Base-by-base conservation (phyloP, 768 basidiomycete genomes). In the Glaciozyma martinii region DNA sequence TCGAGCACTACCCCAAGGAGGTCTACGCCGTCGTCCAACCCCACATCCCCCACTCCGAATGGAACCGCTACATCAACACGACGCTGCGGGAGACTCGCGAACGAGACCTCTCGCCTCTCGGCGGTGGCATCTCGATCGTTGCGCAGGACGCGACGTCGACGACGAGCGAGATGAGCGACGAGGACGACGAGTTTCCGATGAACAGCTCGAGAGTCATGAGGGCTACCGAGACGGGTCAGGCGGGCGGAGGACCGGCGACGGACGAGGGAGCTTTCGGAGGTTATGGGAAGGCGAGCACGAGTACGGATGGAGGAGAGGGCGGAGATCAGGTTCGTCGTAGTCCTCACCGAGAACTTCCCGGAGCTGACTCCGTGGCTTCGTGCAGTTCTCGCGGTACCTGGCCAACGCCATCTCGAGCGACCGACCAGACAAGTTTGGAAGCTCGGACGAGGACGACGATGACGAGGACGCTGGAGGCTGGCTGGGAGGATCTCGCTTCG, bases 31-130 rank as follows among this genome's bases (percentile, higher is more conserved):
- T 80, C 62, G 82, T 95, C 65, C 80, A 82, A 53, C 79, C 80
- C 56, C 85, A 83, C 66, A 86, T 87, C 37, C 88, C 89, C 5
- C 84, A 86, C 56, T 80, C 83, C 3, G 84, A 85, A 54, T 99
- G 95, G 95, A 86, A 90, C 62, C 83, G 86, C 44, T 99, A 91
- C 70, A 90, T 97, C 47, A 84, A 82, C 3, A 89, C 89, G 8
- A 79, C 89, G 43, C 90, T 92, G 71, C 81, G 83, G 44, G 91
- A 95, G 76, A 89, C 90, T 15, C 90, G 90, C 78, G 82, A 82
- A 67, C 84, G 85, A 47, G 92, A 97, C 73, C 82, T 80, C 19
- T 83, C 82, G 67, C 80, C 88, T 13, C 81, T 98, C 21, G 93
- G 91, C 5, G 94, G 92, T 16, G 49, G 76, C 32, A 66, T 72